These are phyloP conservation scores for Euphorbia schlechtendalii DNA, from an alignment of 441 rosid species.

Conservation along the genomic window DNA sequence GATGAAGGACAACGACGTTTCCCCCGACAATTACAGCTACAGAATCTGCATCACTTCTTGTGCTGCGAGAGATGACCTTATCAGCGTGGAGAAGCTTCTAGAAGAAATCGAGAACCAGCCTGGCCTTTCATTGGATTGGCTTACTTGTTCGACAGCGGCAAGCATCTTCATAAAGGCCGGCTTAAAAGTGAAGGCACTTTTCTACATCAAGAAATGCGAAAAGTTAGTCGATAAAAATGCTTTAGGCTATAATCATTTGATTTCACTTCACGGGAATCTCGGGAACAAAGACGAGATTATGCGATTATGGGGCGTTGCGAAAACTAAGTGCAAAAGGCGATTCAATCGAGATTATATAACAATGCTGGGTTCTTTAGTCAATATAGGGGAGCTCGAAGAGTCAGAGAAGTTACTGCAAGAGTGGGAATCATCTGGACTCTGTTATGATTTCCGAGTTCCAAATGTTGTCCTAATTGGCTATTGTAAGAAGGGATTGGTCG, in stretches of 20 bases:
- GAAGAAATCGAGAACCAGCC: constrained; percentile 35
- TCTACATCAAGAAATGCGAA: constrained; percentile 40
- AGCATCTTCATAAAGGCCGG: constrained; percentile 34
- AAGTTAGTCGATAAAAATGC: constrained; percentile 27
- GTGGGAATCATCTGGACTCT: constrained; percentile 38
- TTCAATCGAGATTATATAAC: constrained; percentile 37
- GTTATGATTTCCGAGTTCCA: constrained; percentile 46
- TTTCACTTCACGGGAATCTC: constrained; percentile 39
- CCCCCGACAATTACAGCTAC: constrained; percentile 43
- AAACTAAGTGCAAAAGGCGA: constrained; percentile 30
- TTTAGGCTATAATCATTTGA: constrained; percentile 38
- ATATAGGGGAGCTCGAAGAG: constrained; percentile 40
- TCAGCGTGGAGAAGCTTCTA: constrained; percentile 34
- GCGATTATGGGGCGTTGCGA: constrained; percentile 44
- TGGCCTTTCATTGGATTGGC: constrained; percentile 38
- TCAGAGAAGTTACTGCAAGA: constrained; percentile 35
- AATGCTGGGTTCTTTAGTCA: constrained; percentile 38
- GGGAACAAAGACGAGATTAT: constrained; percentile 42
- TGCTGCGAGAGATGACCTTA: constrained; percentile 32
- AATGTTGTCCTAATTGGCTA: constrained; percentile 42
- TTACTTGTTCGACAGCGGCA: constrained; percentile 31
- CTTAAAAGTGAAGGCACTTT: constrained; percentile 32
- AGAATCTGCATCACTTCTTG: constrained; percentile 37
- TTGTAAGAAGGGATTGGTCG: constrained; percentile 30
- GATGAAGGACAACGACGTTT: constrained; percentile 39